Evolutionary conservation across 495 filamentous ascomycete species (phyloP).

Genomic region (Aspergillus nanangensis): DNA sequence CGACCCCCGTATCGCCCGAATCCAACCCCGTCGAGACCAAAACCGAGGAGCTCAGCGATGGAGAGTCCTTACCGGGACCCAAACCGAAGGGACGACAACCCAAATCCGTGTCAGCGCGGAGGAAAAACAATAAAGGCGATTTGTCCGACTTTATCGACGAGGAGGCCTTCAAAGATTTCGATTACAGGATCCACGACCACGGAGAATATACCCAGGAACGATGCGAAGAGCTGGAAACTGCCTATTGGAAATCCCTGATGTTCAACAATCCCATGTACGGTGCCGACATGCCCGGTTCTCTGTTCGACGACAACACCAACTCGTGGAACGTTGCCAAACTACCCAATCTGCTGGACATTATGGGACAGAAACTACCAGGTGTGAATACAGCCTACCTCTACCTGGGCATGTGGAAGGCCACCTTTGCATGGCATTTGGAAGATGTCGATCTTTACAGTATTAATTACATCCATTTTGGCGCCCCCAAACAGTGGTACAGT

Average conservation of each 20-base stretch:
- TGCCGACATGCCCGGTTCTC: conserved; percentile 90
- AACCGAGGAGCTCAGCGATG: conserved; percentile 45
- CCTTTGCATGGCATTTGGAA: conserved; percentile 98
- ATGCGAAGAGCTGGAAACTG: conserved; percentile 87
- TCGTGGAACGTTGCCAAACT: conserved; percentile 94
- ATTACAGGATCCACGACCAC: conserved; percentile 79
- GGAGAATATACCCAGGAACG: conserved; percentile 83
- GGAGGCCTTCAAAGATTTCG: conserved; percentile 78
- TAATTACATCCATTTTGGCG: conserved; percentile 98
- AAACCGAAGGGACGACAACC: conserved; percentile 52
- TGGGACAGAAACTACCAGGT: conserved; percentile 92
- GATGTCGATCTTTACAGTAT: conserved; percentile 99
- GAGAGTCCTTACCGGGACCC: conserved; percentile 41
- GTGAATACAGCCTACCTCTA: conserved; percentile 99
- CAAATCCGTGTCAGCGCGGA: conserved; percentile 59
- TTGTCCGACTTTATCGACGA: conserved; percentile 71
- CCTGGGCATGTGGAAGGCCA: conserved; percentile 98
- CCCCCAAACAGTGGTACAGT: conserved; percentile 99
- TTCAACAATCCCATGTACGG: conserved; percentile 94
- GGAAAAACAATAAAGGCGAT: conserved; percentile 77
- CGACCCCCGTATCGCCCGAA: conserved; percentile 51
- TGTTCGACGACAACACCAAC: conserved; percentile 81
- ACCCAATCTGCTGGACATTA: conserved; percentile 86
- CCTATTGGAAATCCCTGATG: conserved; percentile 94
- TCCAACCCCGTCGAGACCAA: conserved; percentile 44